Evolutionary conservation across 257 asterid species (phyloP).

Genomic region (Lycium barbarum): DNA sequence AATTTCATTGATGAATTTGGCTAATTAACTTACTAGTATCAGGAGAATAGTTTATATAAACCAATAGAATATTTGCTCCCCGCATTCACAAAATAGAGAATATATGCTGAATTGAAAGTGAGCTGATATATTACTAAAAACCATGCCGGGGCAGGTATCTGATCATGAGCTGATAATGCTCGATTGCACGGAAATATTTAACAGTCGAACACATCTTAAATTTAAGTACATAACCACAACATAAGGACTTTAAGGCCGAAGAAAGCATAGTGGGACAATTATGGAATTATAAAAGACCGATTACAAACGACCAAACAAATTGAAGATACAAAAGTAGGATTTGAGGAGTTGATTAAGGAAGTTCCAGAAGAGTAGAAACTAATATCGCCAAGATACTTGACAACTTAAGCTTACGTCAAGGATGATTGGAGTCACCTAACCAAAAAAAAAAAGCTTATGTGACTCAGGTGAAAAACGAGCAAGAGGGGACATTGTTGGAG

Average conservation of each 20-base stretch:
- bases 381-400: neutral
- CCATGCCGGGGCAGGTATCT: neutral
- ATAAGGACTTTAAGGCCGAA: neutral
- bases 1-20: neutral
- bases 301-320: neutral
- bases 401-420: neutral
- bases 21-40: conserved; percentile 4
- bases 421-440: neutral
- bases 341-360: neutral
- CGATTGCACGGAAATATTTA: neutral
- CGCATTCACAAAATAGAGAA: conserved; percentile 8
- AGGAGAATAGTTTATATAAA: neutral
- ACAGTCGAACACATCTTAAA: neutral
- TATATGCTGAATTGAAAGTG: conserved; percentile 12
- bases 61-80: neutral
- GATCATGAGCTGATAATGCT: conserved; percentile 20
- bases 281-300: neutral
- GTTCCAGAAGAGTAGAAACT: neutral
- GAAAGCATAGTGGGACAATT: conserved; percentile 3
- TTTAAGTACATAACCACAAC: conserved; percentile 2
- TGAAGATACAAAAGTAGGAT: conserved; percentile 1
- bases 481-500: neutral
- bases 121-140: conserved; percentile 10
- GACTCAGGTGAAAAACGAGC: neutral
- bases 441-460: neutral